These are phyloP conservation scores for Yamadazyma triangularis DNA, from an alignment of 1,139 yeast genomes.

Conservation along the genomic window DNA sequence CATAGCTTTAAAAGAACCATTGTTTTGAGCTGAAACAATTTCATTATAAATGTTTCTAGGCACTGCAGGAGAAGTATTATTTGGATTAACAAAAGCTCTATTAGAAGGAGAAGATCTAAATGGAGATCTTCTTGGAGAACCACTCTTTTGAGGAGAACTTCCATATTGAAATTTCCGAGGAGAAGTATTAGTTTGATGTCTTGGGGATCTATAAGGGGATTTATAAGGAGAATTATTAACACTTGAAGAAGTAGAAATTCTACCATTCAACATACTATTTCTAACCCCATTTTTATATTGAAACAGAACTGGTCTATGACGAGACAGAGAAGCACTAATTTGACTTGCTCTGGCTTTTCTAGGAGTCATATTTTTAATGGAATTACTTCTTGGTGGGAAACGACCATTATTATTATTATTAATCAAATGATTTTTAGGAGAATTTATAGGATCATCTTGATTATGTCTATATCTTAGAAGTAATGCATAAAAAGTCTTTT, in stretches of 20 bases:
- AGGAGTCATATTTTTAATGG: constrained; percentile 27
- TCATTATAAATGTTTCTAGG: constrained; percentile 48
- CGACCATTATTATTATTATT: background rate
- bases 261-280: constrained; percentile 20
- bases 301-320: constrained; percentile 55
- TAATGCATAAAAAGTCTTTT: constrained; percentile 71
- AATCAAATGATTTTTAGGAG: constrained; percentile 6
- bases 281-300: constrained; percentile 30
- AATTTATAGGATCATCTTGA: constrained; percentile 30
- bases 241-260: constrained; percentile 30
- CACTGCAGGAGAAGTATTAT: constrained; percentile 25
- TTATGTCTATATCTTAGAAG: constrained; percentile 51
- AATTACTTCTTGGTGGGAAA: constrained; percentile 7
- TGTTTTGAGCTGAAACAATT: constrained; percentile 37
- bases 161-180: constrained; percentile 14
- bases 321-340: constrained; percentile 51
- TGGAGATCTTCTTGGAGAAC: constrained; percentile 22
- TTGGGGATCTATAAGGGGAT: constrained; percentile 13
- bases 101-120: constrained; percentile 15
- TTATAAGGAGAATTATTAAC: constrained; percentile 29
- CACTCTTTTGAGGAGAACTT: constrained; percentile 14
- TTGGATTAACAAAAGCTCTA: constrained; percentile 5
- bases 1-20: constrained; percentile 23
- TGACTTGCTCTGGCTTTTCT: constrained; percentile 42
- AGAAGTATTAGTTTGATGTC: constrained; percentile 19